phyloP scores from a whole-genome alignment of 371 early-diverging fungal genomes.

The Thermomucor indicae-seudaticae region DNA sequence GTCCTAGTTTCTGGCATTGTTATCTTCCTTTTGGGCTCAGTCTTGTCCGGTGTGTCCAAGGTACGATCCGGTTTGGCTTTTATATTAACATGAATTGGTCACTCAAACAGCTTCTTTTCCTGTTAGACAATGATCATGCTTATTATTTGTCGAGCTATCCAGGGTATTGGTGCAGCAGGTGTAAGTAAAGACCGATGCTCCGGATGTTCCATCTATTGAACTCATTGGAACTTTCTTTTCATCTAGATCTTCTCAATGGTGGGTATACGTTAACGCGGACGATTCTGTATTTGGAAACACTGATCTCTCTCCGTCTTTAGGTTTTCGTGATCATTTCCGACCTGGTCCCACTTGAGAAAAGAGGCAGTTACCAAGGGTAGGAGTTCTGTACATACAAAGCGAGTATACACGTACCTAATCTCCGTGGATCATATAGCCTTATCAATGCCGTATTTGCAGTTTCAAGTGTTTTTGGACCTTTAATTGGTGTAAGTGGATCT shows the following conservation, averaged over 20 bases:
- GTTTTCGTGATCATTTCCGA: conserved; percentile 64
- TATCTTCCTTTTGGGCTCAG: conserved; percentile 57
- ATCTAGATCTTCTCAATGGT: conserved; percentile 13
- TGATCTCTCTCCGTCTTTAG: not conserved
- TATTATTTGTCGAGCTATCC: conserved; percentile 57
- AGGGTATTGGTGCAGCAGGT: conserved; percentile 64
- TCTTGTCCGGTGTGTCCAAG: conserved; percentile 52
- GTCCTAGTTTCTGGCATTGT: conserved; percentile 50
- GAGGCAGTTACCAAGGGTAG: conserved; percentile 56
- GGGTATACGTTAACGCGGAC: not conserved
- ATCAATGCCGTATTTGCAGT: conserved; percentile 44
- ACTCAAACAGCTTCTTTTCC: not conserved
- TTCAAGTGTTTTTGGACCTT: conserved; percentile 40
- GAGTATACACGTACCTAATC: no score
- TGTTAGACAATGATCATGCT: conserved; percentile 51
- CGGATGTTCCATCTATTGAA: not conserved
- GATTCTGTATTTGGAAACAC: not conserved
- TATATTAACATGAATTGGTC: not conserved
- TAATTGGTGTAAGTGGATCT: conserved; percentile 36
- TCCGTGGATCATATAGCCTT: conserved; percentile 7
- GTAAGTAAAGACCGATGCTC: no score
- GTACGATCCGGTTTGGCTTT: conserved; percentile 7
- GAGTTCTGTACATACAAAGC: no score
- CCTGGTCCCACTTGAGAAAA: conserved; percentile 47
- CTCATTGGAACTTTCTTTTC: not conserved